Evolutionary conservation across 2,329 filamentous ascomycete genomes (phyloP).

Genomic region (Westerdykella aurantiaca): DNA sequence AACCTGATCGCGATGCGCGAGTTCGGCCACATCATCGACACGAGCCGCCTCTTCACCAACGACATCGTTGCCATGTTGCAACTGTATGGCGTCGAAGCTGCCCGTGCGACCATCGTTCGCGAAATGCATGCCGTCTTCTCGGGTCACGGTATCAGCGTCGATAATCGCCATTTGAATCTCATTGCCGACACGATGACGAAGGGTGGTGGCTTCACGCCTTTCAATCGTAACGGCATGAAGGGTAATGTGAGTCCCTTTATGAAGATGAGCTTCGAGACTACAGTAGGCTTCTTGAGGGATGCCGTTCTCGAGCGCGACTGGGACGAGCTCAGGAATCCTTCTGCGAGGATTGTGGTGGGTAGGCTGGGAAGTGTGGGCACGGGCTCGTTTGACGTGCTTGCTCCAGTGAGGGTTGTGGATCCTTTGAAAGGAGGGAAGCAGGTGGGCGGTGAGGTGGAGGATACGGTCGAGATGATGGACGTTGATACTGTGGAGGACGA

Average conservation of each 20-base stretch:
- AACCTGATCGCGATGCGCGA: constrained; percentile 89
- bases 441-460: constrained; percentile 2
- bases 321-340: constrained; percentile 82
- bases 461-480: constrained; percentile 10
- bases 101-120: constrained; percentile 75
- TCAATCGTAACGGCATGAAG: constrained; percentile 83
- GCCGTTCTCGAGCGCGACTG: constrained; percentile 84
- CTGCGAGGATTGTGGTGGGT: constrained; percentile 82
- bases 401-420: constrained; percentile 25
- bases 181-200: constrained; percentile 99
- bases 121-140: constrained; percentile 83
- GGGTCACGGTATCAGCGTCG: constrained; percentile 86
- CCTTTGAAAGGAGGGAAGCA: constrained; percentile 17
- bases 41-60: constrained; percentile 82
- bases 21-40: constrained; percentile 78
- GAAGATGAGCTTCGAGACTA: constrained; percentile 99
- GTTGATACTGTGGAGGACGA: constrained; percentile 5
- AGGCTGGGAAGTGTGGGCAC: constrained; percentile 78
- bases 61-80: constrained; percentile 80
- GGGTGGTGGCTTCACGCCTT: constrained; percentile 79
- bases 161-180: constrained; percentile 86
- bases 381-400: constrained; percentile 81
- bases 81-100: constrained; percentile 90
- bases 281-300: constrained; percentile 86
- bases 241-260: constrained; percentile 86